phyloP scores from a whole-genome alignment of 768 basidiomycete species.

The Amanita thiersii region DNA sequence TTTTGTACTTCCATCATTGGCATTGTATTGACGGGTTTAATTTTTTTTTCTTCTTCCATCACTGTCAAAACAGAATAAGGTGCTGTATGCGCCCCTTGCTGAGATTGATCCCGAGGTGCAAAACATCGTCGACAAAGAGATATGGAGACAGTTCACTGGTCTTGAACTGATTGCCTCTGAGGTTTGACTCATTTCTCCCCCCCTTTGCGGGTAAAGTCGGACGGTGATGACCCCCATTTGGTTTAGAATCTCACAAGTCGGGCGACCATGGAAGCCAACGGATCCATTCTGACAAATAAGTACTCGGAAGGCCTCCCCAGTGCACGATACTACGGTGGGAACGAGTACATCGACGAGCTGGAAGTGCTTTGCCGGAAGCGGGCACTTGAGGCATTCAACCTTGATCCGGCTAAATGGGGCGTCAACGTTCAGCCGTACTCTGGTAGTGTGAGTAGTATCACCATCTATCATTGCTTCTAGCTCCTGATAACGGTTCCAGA shows the following conservation, averaged over 20 bases:
- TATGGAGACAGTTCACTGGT: conserved; percentile 96
- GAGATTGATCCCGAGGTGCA: conserved; percentile 93
- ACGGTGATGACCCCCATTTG: not conserved
- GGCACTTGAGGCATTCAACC: conserved; percentile 92
- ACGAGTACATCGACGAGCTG: conserved; percentile 96
- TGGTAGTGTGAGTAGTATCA: conserved; percentile 57
- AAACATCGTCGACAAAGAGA: conserved; percentile 98
- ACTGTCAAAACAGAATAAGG: conserved; percentile 78
- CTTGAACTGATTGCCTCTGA: conserved; percentile 99
- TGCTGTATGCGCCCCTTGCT: conserved; percentile 79
- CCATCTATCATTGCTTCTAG: not conserved
- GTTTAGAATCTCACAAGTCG: conserved; percentile 88
- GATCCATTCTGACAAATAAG: conserved; percentile 98
- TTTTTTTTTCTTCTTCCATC: not conserved
- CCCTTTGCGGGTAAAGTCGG: too few species aligned
- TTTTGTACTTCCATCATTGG: conserved; percentile 2
- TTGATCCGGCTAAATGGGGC: conserved; percentile 90
- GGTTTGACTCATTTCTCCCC: conserved; percentile 34
- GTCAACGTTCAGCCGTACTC: conserved; percentile 99
- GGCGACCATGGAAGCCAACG: conserved; percentile 97
- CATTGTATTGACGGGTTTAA: conserved; percentile 3
- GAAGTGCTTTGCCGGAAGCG: conserved; percentile 93
- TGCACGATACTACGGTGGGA: conserved; percentile 95
- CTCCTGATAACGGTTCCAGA: conserved; percentile 33
- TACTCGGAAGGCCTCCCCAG: conserved; percentile 99